phyloP scores from a whole-genome alignment of 208 protist species.

The Lotmaria passim region DNA sequence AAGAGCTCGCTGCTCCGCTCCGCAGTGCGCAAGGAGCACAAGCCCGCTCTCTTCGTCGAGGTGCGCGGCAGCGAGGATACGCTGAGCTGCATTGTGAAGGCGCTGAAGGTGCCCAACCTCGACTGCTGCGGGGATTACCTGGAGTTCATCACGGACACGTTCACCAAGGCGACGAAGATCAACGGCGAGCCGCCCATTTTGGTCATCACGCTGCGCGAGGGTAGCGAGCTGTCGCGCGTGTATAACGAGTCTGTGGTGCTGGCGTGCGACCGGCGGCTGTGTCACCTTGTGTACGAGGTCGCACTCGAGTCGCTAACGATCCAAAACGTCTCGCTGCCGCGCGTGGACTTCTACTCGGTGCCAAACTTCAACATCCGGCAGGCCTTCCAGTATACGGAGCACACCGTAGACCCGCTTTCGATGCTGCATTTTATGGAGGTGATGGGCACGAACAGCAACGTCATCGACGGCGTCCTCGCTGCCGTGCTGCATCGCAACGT shows the following conservation, averaged over 20 bases:
- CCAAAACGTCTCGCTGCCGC: slow-evolving; percentile 62
- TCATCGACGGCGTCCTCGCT: slow-evolving; percentile 78
- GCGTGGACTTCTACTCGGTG: slow-evolving; percentile 75
- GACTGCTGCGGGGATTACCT: slow-evolving; percentile 83
- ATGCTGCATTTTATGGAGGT: slow-evolving; percentile 75
- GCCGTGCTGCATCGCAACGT: slow-evolving; percentile 65
- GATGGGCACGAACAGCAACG: slow-evolving; percentile 82
- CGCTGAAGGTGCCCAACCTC: slow-evolving; percentile 79
- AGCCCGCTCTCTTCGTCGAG: slow-evolving; percentile 78
- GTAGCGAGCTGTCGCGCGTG: slow-evolving; percentile 63
- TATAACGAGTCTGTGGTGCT: slow-evolving; percentile 83
- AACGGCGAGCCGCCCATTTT: slow-evolving; percentile 75
- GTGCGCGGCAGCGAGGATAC: slow-evolving; percentile 76
- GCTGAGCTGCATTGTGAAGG: slow-evolving; percentile 63
- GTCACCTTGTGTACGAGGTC: slow-evolving; percentile 81
- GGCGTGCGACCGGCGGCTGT: slow-evolving; percentile 73
- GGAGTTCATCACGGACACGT: slow-evolving; percentile 82
- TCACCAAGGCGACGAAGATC: slow-evolving; percentile 65
- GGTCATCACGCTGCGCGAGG: slow-evolving; percentile 80
- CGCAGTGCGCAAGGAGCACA: slow-evolving; percentile 77
- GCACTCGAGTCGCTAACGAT: slow-evolving; percentile 72
- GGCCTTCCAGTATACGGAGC: slow-evolving; percentile 78
- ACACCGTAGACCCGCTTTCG: slow-evolving; percentile 71
- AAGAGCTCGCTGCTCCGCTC: slow-evolving; percentile 71
- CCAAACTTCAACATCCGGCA: slow-evolving; percentile 74